Conservation (phyloP, 2,329 filamentous ascomycete genomes). For the Clonostachys solani region DNA sequence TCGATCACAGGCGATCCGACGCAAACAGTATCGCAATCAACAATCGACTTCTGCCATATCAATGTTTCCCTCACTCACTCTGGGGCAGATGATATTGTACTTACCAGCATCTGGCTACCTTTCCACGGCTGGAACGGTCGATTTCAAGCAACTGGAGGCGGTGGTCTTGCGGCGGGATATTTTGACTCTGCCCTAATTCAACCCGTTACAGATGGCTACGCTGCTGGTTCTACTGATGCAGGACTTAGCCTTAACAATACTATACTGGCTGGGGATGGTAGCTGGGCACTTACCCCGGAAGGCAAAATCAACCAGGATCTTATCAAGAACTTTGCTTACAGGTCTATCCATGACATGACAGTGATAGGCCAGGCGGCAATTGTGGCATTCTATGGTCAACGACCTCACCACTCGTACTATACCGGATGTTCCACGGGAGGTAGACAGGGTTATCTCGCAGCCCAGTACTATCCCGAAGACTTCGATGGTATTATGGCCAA, state of each 20-base stretch:
- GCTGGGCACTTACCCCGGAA: constrained; percentile 45
- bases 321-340: constrained; percentile 27
- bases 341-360: constrained; percentile 17
- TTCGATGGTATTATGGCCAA: constrained; percentile 50
- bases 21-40: too few relatives aligned
- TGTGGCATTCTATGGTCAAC: constrained; percentile 31
- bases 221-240: constrained; percentile 25
- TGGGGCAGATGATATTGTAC: too few relatives aligned
- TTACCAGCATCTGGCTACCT: constrained; percentile 32
- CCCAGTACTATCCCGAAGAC: constrained; percentile 44
- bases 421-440: constrained; percentile 51
- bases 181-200: constrained; percentile 36
- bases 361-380: constrained; percentile 34
- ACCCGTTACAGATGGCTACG: constrained; percentile 33
- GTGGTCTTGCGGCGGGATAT: constrained; percentile 41
- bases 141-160: constrained; percentile 42
- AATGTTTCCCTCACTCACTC: too few relatives aligned
- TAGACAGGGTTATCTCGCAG: constrained; percentile 46
- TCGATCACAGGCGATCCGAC: too few relatives aligned
- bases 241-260: constrained; percentile 38
- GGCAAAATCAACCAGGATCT: constrained; percentile 38
- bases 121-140: constrained; percentile 33
- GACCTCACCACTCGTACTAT: constrained; percentile 38
- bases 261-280: constrained; percentile 39
- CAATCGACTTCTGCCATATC: too few relatives aligned